phyloP scores from a whole-genome alignment of 352 stramenopile genomes.

The Pythium apleroticum region DNA sequence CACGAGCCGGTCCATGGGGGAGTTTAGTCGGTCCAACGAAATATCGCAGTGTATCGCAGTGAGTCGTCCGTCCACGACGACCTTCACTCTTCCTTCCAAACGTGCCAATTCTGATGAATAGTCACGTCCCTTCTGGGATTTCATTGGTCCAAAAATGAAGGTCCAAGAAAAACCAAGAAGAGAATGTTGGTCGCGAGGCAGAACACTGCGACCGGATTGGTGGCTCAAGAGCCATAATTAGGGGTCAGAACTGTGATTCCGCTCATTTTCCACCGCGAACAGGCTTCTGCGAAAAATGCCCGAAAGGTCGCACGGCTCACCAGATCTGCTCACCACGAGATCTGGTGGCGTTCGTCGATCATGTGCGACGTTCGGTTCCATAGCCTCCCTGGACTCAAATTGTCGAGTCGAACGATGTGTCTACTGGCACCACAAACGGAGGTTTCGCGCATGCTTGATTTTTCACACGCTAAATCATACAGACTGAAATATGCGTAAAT shows the following conservation, averaged over 20 bases:
- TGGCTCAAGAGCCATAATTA: background rate
- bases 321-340: background rate
- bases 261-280: background rate
- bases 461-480: background rate
- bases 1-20: background rate
- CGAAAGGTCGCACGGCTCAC: background rate
- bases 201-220: background rate
- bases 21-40: background rate
- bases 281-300: constrained; percentile 1
- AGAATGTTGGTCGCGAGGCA: background rate
- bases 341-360: background rate
- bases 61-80: background rate
- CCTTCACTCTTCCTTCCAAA: background rate
- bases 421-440: background rate
- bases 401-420: background rate
- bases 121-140: background rate
- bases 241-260: background rate
- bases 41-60: background rate
- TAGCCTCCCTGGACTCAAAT: background rate
- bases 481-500: background rate
- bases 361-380: background rate
- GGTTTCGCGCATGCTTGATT: background rate
- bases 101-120: background rate
- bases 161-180: background rate
- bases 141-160: background rate